Evolutionary conservation across 306 rosid genomes (phyloP), one percentile per base, ranked within the genome.

Genomic region (Luffa acutangula): DNA sequence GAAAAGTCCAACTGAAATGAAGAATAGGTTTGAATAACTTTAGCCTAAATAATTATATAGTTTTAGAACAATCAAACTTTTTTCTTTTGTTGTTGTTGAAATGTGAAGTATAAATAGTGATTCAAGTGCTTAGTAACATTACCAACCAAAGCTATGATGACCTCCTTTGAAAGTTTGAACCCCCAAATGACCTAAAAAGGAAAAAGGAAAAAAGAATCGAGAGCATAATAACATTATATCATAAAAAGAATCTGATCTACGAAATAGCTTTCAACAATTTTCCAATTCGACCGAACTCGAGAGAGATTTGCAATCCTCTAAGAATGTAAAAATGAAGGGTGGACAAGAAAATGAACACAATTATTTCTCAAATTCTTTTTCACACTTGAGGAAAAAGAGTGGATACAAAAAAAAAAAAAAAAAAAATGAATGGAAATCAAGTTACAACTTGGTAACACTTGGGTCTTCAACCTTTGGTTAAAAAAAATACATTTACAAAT

Each of bases 401-500:
- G 13, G 11, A 60, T 60, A 18, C 60, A 18, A n/a, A 53, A 39
- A 10, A 20, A 4, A 75, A 77, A 33, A 83, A 20, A n/a, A 18
- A n/a, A 53, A 39, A 33, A 42, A 7, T 76, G 39, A 82, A 83
- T 78, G 75, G 79, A 66, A 80, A 78, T 14, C 67, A 81, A 80
- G 59, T 87, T 77, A 25, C 42, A 53, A 77, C 37, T 21, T 21
- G 21, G 69, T 51, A 43, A 33, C 63, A 48, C 14, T 64, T 34
- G 67, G 71, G 64, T 62, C 15, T 73, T 75, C 78, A 77, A 75
- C 64, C 9, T 78, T 57, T 60, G 81, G 84, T 81, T 69, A 81
- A 81, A 33, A 33, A 80, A 33, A 81, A 20, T 84, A 14, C 83
- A 82, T 89, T 83, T 89, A 85, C 92, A 87, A 78, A 75, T 78